Conservation (phyloP, 176 grass and related monocot species). For the Oropetium thomaeum region DNA sequence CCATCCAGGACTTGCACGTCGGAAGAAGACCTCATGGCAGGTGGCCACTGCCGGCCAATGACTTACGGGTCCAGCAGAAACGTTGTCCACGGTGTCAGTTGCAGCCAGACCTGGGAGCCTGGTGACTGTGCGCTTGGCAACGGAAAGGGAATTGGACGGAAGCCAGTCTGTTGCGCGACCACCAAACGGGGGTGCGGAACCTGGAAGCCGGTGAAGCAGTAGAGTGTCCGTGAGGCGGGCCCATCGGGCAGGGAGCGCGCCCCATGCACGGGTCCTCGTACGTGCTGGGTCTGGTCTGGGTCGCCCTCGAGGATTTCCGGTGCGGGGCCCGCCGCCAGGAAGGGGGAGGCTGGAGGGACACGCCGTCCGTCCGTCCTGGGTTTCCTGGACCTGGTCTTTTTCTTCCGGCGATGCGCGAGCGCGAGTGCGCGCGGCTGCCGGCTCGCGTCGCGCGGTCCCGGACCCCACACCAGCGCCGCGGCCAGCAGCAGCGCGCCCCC, state of each 20-base stretch:
- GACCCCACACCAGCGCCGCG: neutral
- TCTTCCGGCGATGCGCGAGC: neutral
- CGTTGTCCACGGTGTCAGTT: too few relatives aligned
- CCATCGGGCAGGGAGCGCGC: conserved; percentile 22
- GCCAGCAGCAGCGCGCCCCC: neutral
- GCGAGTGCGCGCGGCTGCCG: neutral
- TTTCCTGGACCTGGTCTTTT: conserved; percentile 19
- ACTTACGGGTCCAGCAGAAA: neutral
- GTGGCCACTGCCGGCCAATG: fast-evolving
- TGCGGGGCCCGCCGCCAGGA: neutral
- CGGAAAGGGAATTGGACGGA: neutral
- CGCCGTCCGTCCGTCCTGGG: too few relatives aligned
- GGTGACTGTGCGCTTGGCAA: neutral
- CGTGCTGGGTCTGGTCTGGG: conserved; percentile 9
- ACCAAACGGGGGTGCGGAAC: neutral
- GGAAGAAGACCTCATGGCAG: neutral
- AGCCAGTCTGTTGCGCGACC: conserved; percentile 27
- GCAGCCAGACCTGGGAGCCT: too few relatives aligned
- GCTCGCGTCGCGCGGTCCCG: neutral
- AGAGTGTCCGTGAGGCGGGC: conserved; percentile 30
- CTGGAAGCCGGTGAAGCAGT: neutral
- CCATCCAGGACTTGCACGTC: neutral
- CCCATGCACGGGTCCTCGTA: conserved; percentile 45
- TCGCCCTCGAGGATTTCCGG: neutral
- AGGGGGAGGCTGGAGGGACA: too few relatives aligned